Conservation (phyloP, 768 basidiomycete genomes). For the Epithele typhae region DNA sequence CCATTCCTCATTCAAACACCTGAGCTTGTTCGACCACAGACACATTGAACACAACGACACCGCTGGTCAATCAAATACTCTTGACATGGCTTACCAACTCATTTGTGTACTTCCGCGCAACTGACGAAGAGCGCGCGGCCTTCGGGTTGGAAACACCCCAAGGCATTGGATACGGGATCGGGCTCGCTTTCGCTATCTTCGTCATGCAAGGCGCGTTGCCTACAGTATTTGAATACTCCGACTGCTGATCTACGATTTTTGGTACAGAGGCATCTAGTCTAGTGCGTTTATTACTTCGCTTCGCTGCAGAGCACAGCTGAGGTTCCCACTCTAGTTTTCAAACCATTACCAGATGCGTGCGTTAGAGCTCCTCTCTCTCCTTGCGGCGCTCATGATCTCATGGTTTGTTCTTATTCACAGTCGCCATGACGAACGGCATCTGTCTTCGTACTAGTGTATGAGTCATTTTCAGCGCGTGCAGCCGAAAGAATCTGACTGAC, state of each 20-base stretch:
- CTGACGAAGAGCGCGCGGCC: constrained; percentile 33
- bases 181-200: constrained; percentile 53
- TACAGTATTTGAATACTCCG: too few relatives aligned
- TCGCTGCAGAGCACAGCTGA: too few relatives aligned
- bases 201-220: constrained; percentile 58
- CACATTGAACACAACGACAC: constrained; percentile 48
- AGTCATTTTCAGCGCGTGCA: background rate
- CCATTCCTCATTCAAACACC: too few relatives aligned
- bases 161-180: constrained; percentile 59
- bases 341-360: constrained; percentile 43
- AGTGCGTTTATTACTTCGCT: too few relatives aligned
- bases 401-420: constrained; percentile 17
- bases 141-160: constrained; percentile 34
- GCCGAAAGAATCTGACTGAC: too few relatives aligned
- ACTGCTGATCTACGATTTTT: background rate
- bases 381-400: background rate
- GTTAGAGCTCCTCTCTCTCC: constrained; percentile 1
- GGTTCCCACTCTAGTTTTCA: too few relatives aligned
- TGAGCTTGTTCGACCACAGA: constrained; percentile 22
- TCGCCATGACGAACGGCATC: constrained; percentile 46
- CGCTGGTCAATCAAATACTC: constrained; percentile 54
- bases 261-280: constrained; percentile 32
- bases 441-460: constrained; percentile 44
- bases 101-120: constrained; percentile 36
- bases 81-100: constrained; percentile 52